Evolutionary conservation across 73 alveolate genomes (phyloP).

Genomic region (Tetrahymena borealis): DNA sequence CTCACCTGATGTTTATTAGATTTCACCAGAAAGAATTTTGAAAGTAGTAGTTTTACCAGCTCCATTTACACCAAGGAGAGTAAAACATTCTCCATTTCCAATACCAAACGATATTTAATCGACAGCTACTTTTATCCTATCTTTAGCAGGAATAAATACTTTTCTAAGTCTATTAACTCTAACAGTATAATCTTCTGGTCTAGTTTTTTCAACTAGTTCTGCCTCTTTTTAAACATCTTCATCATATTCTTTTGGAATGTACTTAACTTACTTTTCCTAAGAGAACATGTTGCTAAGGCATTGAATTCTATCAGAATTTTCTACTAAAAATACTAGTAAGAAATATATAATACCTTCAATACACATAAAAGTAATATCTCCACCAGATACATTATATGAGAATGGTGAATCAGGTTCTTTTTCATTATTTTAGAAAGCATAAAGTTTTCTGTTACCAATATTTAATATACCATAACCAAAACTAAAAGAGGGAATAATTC

Average conservation of each 20-base stretch:
- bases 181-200: constrained; percentile 42
- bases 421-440: neutral
- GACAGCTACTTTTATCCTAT: constrained; percentile 43
- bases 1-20: constrained; percentile 74
- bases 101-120: constrained; percentile 64
- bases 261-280: neutral
- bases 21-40: constrained; percentile 83
- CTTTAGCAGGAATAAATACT: constrained; percentile 44
- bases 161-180: constrained; percentile 55
- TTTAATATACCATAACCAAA: constrained; percentile 32
- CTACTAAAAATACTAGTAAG: constrained; percentile 16
- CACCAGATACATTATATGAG: constrained; percentile 53
- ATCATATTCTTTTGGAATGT: constrained; percentile 40
- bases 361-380: constrained; percentile 28
- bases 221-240: constrained; percentile 67
- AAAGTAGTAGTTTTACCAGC: constrained; percentile 74
- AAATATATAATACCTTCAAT: constrained; percentile 1
- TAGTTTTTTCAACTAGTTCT: constrained; percentile 30
- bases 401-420: neutral
- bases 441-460: neutral
- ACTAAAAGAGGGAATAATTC: constrained; percentile 36
- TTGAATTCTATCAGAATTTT: constrained; percentile 17
- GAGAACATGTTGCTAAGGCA: constrained; percentile 21
- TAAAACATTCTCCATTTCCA: constrained; percentile 72
- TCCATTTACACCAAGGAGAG: constrained; percentile 74